Evolutionary conservation across 352 stramenopile species (phyloP).

Genomic region (Phytopythium montanum): DNA sequence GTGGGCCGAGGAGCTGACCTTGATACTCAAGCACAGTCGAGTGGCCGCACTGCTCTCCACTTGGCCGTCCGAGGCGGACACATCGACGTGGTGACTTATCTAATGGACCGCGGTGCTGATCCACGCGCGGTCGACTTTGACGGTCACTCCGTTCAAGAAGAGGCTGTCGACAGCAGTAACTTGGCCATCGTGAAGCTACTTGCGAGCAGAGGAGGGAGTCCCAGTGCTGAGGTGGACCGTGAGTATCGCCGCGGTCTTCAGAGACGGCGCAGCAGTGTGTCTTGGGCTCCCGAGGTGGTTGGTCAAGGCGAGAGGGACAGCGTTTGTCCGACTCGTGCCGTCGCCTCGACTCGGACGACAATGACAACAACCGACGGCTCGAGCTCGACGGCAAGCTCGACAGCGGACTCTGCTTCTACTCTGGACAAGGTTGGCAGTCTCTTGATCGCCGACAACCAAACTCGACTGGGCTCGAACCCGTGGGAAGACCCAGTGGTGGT

Average conservation of each 20-base stretch:
- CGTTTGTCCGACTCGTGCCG: background rate
- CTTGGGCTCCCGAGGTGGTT: background rate
- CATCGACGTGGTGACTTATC: background rate
- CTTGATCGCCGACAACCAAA: background rate
- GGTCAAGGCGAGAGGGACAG: background rate
- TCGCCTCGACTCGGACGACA: background rate
- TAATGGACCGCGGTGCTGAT: background rate
- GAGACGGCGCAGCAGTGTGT: conserved; percentile 4
- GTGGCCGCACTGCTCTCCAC: conserved; percentile 2
- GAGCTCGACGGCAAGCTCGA: conserved; percentile 5
- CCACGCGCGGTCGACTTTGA: background rate
- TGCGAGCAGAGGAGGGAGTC: background rate
- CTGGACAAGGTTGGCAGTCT: background rate
- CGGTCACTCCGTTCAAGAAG: background rate
- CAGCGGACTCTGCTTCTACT: background rate
- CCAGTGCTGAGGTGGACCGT: background rate
- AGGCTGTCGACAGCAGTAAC: background rate
- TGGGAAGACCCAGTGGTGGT: conserved; percentile 35
- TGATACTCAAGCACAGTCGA: background rate
- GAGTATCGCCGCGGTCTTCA: background rate
- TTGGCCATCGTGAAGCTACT: background rate
- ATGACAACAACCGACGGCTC: background rate
- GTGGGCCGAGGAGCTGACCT: background rate
- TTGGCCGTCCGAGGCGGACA: background rate
- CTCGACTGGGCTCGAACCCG: conserved; percentile 1